Conservation (phyloP, 169 alveolate species). For the Plasmodium gonderi region DNA sequence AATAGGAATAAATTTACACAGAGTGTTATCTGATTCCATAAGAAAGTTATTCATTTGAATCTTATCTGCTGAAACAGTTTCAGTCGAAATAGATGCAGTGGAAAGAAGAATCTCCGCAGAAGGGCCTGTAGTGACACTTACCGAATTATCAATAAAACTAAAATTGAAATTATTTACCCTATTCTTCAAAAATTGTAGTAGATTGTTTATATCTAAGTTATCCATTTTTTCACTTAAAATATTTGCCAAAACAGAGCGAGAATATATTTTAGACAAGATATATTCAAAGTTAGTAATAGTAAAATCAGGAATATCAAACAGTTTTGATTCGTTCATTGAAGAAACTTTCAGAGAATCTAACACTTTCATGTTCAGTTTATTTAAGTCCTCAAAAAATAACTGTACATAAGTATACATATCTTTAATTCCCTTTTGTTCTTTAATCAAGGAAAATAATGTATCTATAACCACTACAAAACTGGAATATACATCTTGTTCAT, state of each 20-base stretch:
- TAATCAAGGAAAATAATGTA: conserved; percentile 24
- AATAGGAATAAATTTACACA: conserved; percentile 67
- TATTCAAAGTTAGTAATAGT: conserved; percentile 8
- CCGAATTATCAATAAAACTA: conserved; percentile 23
- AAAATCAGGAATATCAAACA: not conserved
- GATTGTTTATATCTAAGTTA: not conserved
- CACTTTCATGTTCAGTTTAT: conserved; percentile 11
- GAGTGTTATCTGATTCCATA: not conserved
- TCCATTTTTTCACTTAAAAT: conserved; percentile 1
- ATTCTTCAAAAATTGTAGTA: not conserved
- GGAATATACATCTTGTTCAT: conserved; percentile 4
- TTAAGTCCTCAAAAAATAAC: conserved; percentile 25
- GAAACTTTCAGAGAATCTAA: not conserved
- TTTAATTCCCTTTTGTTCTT: conserved; percentile 8
- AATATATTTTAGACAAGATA: conserved; percentile 41
- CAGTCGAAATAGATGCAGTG: not conserved
- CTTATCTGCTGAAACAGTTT: not conserved
- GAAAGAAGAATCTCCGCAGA: too few species aligned
- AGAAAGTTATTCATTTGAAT: not conserved
- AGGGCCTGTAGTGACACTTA: too few species aligned
- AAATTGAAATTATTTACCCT: not conserved
- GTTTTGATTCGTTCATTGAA: not conserved
- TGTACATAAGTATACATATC: conserved; percentile 31
- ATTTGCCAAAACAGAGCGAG: conserved; percentile 33
- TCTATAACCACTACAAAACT: conserved; percentile 43